A percentile compares a stretch with the other conserved stretches of the same genome.
These are phyloP conservation scores for Spiromastix sp. DNA, from an alignment of 2,329 filamentous ascomycete species.

Conservation along the genomic window DNA sequence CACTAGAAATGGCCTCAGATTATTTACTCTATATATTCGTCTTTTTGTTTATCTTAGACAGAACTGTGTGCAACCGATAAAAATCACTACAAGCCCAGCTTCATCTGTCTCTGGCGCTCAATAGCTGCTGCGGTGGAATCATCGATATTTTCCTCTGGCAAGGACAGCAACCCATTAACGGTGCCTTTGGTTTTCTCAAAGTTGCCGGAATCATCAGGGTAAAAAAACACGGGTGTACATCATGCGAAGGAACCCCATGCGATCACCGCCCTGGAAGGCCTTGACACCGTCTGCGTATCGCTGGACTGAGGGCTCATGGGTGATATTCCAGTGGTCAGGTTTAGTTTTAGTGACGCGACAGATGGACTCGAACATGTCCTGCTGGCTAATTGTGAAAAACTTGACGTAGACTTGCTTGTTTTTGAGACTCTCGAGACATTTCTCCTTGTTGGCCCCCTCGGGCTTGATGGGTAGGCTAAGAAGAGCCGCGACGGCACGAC, in stretches of 20 bases:
- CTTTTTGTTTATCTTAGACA: too few species aligned
- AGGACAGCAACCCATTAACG: slow-evolving; percentile 13
- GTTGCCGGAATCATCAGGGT: slow-evolving; percentile 27
- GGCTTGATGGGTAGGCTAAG: slow-evolving; percentile 38
- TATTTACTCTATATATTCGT: too few species aligned
- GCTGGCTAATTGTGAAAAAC: slow-evolving; percentile 51
- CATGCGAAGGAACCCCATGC: too few species aligned
- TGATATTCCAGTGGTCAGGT: slow-evolving; percentile 52
- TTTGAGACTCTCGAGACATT: slow-evolving; percentile 34
- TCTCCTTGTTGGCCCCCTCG: slow-evolving; percentile 23
- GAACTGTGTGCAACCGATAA: too few species aligned
- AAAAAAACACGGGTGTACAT: too few species aligned
- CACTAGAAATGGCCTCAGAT: too few species aligned
- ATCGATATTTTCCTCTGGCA: slow-evolving; percentile 17
- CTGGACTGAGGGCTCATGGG: too few species aligned
- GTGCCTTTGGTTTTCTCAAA: slow-evolving; percentile 11
- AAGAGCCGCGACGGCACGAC: slow-evolving; percentile 42
- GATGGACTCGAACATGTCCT: slow-evolving; percentile 54
- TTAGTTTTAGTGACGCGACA: slow-evolving; percentile 48
- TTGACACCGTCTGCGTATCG: too few species aligned
- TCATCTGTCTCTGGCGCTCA: too few species aligned
- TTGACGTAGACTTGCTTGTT: slow-evolving; percentile 43
- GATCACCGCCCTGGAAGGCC: too few species aligned
- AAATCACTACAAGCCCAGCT: too few species aligned
- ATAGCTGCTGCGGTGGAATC: too few species aligned